These are phyloP conservation scores for Aspergillus novofumigatus DNA, from an alignment of 2,329 filamentous ascomycete genomes.

Conservation along the genomic window DNA sequence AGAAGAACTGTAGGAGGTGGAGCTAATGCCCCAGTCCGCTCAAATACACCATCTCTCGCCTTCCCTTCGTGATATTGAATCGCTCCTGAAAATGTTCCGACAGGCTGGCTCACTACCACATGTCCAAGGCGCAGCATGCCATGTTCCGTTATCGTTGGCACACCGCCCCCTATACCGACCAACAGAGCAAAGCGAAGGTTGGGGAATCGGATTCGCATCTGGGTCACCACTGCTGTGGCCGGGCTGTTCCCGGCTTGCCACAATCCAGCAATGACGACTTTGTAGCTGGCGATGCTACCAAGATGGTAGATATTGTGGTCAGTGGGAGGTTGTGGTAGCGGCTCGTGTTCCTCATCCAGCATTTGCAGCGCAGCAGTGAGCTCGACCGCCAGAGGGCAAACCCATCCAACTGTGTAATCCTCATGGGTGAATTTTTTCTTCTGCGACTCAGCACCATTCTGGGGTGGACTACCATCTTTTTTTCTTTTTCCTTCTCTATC, in stretches of 20 bases:
- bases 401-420: too few relatives aligned
- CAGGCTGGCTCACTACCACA: slow-evolving; percentile 18
- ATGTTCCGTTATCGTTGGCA: slow-evolving; percentile 7
- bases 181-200: slow-evolving; percentile 14
- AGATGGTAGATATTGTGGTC: too few relatives aligned
- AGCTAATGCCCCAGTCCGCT: slow-evolving; percentile 10
- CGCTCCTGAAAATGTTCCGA: slow-evolving; percentile 5
- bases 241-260: slow-evolving; percentile 12
- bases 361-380: too few relatives aligned
- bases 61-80: slow-evolving; percentile 15
- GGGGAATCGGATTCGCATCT: slow-evolving; percentile 18
- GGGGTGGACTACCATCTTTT: too few relatives aligned
- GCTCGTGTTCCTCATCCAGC: too few relatives aligned
- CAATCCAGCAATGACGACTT: too few relatives aligned
- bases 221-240: slow-evolving; percentile 15
- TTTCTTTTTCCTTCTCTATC: too few relatives aligned
- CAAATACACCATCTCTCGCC: slow-evolving; percentile 4
- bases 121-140: slow-evolving; percentile 17
- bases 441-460: too few relatives aligned
- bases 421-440: too few relatives aligned
- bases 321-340: too few relatives aligned
- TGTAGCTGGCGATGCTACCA: too few relatives aligned
- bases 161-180: slow-evolving; percentile 18
- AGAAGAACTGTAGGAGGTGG: slow-evolving; percentile 14
- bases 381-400: too few relatives aligned